These are phyloP conservation scores for Aspergillus novoparasiticus DNA, from an alignment of 2,329 filamentous ascomycete species.

Conservation along the genomic window DNA sequence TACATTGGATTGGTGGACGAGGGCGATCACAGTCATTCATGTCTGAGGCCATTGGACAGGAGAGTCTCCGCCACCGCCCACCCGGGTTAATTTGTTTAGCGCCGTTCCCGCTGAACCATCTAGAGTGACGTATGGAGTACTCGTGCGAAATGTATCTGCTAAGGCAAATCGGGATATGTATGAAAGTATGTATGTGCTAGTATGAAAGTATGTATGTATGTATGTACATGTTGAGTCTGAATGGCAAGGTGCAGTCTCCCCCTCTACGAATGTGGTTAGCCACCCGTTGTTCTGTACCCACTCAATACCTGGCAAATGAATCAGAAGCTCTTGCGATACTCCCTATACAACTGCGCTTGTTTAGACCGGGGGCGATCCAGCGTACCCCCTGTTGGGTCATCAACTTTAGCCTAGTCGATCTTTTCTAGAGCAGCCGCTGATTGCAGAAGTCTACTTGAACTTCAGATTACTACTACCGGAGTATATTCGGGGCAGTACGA, in stretches of 20 bases:
- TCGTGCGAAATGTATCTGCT: background rate
- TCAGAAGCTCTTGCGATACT: background rate
- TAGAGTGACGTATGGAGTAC: background rate
- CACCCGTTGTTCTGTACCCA: background rate
- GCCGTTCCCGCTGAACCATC: slow-evolving; percentile 18
- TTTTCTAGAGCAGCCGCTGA: slow-evolving; percentile 17
- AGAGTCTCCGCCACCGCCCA: slow-evolving; percentile 18
- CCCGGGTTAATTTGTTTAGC: slow-evolving; percentile 13
- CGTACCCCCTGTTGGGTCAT: slow-evolving; percentile 6
- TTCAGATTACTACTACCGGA: slow-evolving; percentile 3
- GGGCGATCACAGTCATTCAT: slow-evolving; percentile 8
- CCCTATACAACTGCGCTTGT: background rate
- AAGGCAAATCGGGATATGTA: background rate
- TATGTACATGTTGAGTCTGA: background rate
- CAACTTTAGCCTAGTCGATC: slow-evolving; percentile 15
- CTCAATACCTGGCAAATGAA: background rate
- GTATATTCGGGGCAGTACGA: slow-evolving; percentile 3
- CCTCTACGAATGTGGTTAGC: background rate
- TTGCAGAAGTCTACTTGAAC: slow-evolving; percentile 20
- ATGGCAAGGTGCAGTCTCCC: background rate
- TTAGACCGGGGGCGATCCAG: slow-evolving; percentile 9
- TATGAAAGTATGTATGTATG: background rate
- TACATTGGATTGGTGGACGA: slow-evolving; percentile 21
- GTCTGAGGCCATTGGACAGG: slow-evolving; percentile 23
- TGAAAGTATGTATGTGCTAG: background rate